Base-by-base conservation (phyloP, 2,329 filamentous ascomycete genomes). In the Xylaria hypoxylon region DNA sequence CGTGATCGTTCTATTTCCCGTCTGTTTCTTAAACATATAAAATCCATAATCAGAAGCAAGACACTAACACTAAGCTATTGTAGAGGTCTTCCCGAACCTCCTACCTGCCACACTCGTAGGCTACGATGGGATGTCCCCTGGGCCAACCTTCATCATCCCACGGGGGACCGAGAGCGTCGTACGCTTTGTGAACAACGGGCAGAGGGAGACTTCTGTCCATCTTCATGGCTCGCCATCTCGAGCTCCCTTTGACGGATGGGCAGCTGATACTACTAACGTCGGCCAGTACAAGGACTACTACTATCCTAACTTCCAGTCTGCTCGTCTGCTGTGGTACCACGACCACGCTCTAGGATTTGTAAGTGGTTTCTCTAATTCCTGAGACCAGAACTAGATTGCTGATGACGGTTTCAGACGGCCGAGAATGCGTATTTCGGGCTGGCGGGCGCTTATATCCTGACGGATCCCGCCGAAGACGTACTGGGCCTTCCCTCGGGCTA, bases 271-370 rank as follows among this genome's bases (percentile, higher is more conserved):
- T n/a, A 83, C 84, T 0, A 53, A 76, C 0, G 80, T 82, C 0
- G 84, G 85, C 0, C 77, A 88, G 70, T 87, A 83, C 76, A 88
- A 89, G 74, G 87, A 74, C 56, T 74, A 89, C 74, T 89, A 88
- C 74, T 89, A 87, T 69, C 86, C 86, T 10, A 89, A 89, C 72
- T 77, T 74, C 15, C 83, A 88, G 72, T 80, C 79, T 44, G 84
- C 81, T 1, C 80, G 86, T 42, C 80, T 84, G 0, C 78, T 88
- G 33, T 89, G 87, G 87, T 89, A 89, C 69, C 86, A 89, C 70
- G 84, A 83, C 67, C 79, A 80, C 62, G 78, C 80, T 15, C 74
- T 81, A 59, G 73, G 77, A 31, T 73, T 76, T 24, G 77, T 77
- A 48, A 70, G 76, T 24, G 1, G 13, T 42, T 2, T 24, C 35